Base-by-base conservation (phyloP, 345 rosid species). In the Eucalyptus fibrosa region DNA sequence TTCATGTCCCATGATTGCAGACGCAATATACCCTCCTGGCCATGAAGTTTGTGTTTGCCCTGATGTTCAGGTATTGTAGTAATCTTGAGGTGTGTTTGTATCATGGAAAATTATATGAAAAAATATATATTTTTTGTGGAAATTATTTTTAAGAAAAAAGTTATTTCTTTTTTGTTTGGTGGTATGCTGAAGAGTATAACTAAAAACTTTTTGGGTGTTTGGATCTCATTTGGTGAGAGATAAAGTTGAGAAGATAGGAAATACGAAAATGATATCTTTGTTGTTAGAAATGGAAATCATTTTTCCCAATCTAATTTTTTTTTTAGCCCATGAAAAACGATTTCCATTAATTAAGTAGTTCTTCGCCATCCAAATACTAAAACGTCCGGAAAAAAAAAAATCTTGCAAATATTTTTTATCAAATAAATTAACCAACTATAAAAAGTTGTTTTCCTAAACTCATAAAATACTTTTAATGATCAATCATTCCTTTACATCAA, bases 1-100 rank as follows among this genome's bases (percentile, higher is more conserved):
- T 90, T 93, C 98, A n/a, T 56, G 37, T 62, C 96, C 99, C 5
- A 95, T 97, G 11, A 91, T 95, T 60, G 99, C 96, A 32, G 93
- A 97, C 88, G 98, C 99, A 18, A 88, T 97, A 97, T 91, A 91
- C 92, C 62, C 94, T 98, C n/a, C 98, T 97, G 5, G 98, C 99
- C 3, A 91, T 94, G 81, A 98, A 99, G 53, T 97, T 98, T 87
- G 89, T 94, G 42, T 95, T 96, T 6, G 97, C 98, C 32, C 96
- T 94, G 87, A 88, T 95, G 50, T 95, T 93, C 95, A 93, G 98
- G 97, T 95, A 23, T 23, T 47, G 21, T n/a, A 7, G 8, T 11
- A 28, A 60, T 60, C 1, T 26, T 60, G 7, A 12, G 15, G 16
- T 19, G 9, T 32, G 34, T 65, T 13, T 32, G 12, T 8, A 17